phyloP scores from a whole-genome alignment of 176 grass and related monocot genomes.

The Carex littledalei region DNA sequence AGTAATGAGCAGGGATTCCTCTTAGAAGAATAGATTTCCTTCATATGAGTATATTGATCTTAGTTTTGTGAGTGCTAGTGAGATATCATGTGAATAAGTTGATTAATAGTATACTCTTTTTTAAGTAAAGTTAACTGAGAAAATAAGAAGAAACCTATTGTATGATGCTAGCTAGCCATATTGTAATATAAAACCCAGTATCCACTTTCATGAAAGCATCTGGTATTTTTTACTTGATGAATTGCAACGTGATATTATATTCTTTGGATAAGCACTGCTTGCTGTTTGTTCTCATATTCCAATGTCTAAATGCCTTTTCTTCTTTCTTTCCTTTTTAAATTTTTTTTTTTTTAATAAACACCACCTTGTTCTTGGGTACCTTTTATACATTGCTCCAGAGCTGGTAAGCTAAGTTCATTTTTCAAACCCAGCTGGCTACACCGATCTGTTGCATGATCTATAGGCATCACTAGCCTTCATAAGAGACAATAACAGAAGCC shows the following conservation, averaged over 20 bases:
- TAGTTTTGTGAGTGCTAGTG: neutral
- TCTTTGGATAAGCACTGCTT: neutral
- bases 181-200: neutral
- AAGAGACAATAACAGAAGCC: neutral
- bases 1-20: conserved; percentile 35
- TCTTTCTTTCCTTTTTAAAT: too few species aligned
- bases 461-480: neutral
- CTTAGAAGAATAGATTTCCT: neutral
- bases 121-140: neutral
- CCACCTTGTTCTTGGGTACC: neutral
- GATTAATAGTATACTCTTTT: neutral
- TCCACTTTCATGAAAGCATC: neutral
- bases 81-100: neutral
- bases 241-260: neutral
- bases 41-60: neutral
- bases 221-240: neutral
- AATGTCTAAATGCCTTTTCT: neutral
- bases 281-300: neutral
- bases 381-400: neutral
- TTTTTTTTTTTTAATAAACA: too few species aligned
- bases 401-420: neutral
- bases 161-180: neutral
- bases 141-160: neutral
- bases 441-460: neutral
- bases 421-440: neutral